Base-by-base conservation (phyloP, 805 yeast genomes). In the Cyberlindnera americana region DNA sequence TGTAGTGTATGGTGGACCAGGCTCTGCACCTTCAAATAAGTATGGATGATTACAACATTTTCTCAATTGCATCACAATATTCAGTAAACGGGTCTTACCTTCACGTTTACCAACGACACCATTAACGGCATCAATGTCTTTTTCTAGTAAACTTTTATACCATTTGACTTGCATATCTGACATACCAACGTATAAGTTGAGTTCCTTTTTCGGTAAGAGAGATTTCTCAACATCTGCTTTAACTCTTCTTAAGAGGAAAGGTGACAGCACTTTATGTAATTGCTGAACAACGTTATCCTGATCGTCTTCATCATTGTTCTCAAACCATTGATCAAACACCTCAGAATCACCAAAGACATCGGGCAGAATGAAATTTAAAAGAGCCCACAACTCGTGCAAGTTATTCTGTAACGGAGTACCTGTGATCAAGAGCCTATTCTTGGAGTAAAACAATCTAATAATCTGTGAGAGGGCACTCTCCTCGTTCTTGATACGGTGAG, bases 31-130 rank as follows among this genome's bases (percentile, higher is more conserved):
- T 60, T 91, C 98, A 56, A 93, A 93, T 39, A 91, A 66, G 61
- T 93, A 91, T 0, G 98, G 98, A 64, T 93, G 99, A 59, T 93
- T 91, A 61, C 98, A 91, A 61, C 98, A 91, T 61, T 91, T 91
- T 55, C 98, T 74, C 48, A 91, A 70, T 63, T 91, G 98, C 98
- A 91, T 91, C 12, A 91, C 98, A 53, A 91, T 91, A 57, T 91
- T 91, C 42, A 91, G 70, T 46, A 93, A 67, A 41, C 98, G 72
- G 1, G 97, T 89, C 57, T 91, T 91, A 6, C 91, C 89, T 60
- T 91, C 98, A 41, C 95, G 73, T 61, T 88, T 89, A 2, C 96
- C 96, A n/a, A 84, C 83, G 3, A 83, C 95, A 28, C 98, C 98
- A 62, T 91, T 91, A 7, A 91, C 96, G 0, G 97, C 97, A 60